These are phyloP conservation scores for Alternaria brassicae DNA, from an alignment of 2,329 filamentous ascomycete species.

Conservation along the genomic window DNA sequence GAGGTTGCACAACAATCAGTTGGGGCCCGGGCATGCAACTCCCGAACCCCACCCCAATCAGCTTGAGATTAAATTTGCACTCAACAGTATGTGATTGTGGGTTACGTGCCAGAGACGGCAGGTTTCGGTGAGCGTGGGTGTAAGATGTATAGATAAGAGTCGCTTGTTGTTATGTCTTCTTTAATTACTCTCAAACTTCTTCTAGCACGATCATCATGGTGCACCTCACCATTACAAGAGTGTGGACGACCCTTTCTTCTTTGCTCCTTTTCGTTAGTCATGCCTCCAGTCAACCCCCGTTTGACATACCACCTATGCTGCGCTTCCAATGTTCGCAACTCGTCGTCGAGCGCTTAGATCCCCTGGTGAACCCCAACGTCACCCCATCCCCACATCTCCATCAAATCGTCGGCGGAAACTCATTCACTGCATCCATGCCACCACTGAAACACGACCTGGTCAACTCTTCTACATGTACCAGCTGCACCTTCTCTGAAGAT, in stretches of 20 bases:
- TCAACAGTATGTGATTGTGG: not conserved
- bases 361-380: conserved; percentile 30
- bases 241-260: not conserved
- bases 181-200: not conserved
- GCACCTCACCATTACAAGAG: not conserved
- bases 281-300: not conserved
- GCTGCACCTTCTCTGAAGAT: conserved; percentile 38
- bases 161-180: not conserved
- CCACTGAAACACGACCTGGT: conserved; percentile 25
- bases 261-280: not conserved
- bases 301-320: conserved; percentile 12
- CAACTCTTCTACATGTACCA: conserved; percentile 48
- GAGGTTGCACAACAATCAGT: not conserved
- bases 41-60: not conserved
- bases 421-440: conserved; percentile 48
- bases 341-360: conserved; percentile 35
- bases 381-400: conserved; percentile 35
- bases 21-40: not conserved
- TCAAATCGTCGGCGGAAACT: conserved; percentile 33
- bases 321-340: conserved; percentile 40
- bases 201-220: not conserved
- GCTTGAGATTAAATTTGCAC: not conserved
- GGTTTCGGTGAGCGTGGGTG: rapidly evolving
- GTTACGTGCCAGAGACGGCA: not conserved
- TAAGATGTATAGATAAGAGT: not conserved